A percentile compares a stretch with the other conserved stretches of the same genome.
Evolutionary conservation across 805 yeast species (phyloP).

Genomic region (Schwanniomyces polymorphus): DNA sequence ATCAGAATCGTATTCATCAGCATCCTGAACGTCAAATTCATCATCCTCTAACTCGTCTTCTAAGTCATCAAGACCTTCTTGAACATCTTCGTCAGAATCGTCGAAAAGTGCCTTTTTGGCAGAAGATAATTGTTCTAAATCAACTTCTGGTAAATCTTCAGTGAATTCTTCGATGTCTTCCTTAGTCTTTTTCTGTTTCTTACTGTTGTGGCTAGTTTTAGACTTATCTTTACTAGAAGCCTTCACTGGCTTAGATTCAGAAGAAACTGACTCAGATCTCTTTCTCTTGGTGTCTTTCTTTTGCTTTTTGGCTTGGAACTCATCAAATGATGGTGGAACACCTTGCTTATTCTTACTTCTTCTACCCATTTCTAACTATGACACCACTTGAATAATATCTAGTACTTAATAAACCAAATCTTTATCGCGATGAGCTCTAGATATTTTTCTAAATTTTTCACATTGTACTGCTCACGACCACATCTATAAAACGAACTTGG

Average conservation of each 20-base stretch:
- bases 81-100: conserved; percentile 66
- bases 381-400: neutral
- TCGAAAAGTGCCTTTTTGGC: conserved; percentile 78
- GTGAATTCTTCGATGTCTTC: conserved; percentile 39
- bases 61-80: conserved; percentile 41
- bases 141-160: conserved; percentile 62
- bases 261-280: conserved; percentile 14
- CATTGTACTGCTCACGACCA: conserved; percentile 6
- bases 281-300: conserved; percentile 42
- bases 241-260: conserved; percentile 14
- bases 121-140: conserved; percentile 60
- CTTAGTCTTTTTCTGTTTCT: conserved; percentile 19
- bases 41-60: conserved; percentile 36
- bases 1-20: conserved; percentile 52
- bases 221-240: conserved; percentile 5
- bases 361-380: conserved; percentile 69
- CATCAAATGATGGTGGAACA: conserved; percentile 86
- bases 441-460: conserved; percentile 9
- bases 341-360: conserved; percentile 91
- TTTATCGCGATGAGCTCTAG: conserved; percentile 8
- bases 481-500: neutral
- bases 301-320: conserved; percentile 52
- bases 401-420: neutral
- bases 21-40: conserved; percentile 37
- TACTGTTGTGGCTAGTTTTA: neutral